Conservation (phyloP, 306 rosid species). For the Ormosia emarginata region DNA sequence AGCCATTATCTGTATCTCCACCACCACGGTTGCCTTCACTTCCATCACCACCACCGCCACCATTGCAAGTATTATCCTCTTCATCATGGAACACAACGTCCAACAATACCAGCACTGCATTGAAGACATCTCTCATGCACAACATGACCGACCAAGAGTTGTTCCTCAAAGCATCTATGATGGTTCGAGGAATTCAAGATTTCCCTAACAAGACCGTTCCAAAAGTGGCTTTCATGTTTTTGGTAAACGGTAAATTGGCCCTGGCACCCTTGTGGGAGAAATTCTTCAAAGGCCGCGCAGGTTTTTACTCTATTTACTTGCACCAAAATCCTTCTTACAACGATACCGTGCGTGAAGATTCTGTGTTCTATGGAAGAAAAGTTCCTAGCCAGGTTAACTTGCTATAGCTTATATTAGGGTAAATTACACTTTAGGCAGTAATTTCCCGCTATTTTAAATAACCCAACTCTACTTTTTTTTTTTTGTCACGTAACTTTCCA, state of each 20-base stretch:
- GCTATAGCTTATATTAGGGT: background rate
- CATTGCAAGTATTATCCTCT: background rate
- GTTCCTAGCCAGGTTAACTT: slow-evolving; percentile 55
- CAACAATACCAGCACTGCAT: background rate
- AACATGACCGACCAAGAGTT: slow-evolving; percentile 66
- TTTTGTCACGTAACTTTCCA: no score
- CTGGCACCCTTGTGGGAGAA: slow-evolving; percentile 54
- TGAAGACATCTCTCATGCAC: slow-evolving; percentile 23
- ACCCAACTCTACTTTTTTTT: no score
- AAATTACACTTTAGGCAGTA: no score
- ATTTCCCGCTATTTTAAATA: no score
- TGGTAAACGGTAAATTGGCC: slow-evolving; percentile 45
- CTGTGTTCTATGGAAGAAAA: slow-evolving; percentile 57
- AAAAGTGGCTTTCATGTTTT: slow-evolving; percentile 69
- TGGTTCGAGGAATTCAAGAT: slow-evolving; percentile 21
- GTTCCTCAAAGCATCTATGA: slow-evolving; percentile 34
- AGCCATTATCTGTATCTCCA: background rate
- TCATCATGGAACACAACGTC: background rate
- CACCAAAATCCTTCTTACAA: slow-evolving; percentile 58
- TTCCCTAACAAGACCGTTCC: slow-evolving; percentile 1
- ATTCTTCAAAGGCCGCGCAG: slow-evolving; percentile 47
- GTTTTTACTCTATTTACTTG: slow-evolving; percentile 50
- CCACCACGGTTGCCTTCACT: background rate
- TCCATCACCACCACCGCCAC: background rate
- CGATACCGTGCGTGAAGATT: slow-evolving; percentile 31